phyloP scores from a whole-genome alignment of 2,329 filamentous ascomycete genomes.

The Keithomyces neogunnii region DNA sequence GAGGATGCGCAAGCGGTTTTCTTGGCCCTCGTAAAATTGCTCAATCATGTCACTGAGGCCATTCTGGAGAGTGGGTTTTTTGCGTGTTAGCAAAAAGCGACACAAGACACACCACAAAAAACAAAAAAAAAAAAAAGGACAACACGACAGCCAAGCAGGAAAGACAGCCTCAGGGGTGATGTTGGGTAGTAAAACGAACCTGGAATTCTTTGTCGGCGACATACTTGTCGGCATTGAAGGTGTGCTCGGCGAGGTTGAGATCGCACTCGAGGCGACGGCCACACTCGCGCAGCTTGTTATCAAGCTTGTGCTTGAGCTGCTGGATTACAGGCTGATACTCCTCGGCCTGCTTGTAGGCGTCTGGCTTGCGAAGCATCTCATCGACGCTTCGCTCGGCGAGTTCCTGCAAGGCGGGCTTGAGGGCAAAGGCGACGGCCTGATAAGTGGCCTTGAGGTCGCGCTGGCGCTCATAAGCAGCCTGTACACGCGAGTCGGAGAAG shows the following conservation, averaged over 20 bases:
- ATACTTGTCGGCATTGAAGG: conserved; percentile 23
- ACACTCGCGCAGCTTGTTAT: conserved; percentile 21
- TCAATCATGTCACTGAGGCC: conserved; percentile 29
- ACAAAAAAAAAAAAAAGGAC: not conserved
- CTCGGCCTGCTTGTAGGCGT: conserved; percentile 41
- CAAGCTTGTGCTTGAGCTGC: conserved; percentile 33
- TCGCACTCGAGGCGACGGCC: conserved; percentile 25
- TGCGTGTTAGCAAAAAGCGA: not conserved
- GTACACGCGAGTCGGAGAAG: conserved; percentile 44
- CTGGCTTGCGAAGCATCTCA: conserved; percentile 44
- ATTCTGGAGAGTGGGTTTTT: conserved; percentile 19
- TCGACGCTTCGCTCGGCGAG: conserved; percentile 53
- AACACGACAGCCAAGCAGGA: not conserved
- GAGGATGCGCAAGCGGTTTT: conserved; percentile 37
- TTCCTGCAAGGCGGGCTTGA: conserved; percentile 59
- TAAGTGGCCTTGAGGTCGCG: conserved; percentile 59
- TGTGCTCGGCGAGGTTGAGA: conserved; percentile 29
- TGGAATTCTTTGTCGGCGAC: conserved; percentile 26
- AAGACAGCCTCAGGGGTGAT: conserved; percentile 1
- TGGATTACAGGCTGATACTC: conserved; percentile 44
- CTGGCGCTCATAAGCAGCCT: conserved; percentile 54
- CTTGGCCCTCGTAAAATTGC: conserved; percentile 35
- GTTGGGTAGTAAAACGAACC: conserved; percentile 23
- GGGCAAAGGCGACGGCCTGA: conserved; percentile 50
- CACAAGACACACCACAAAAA: no score